Conservation (phyloP, 1,284 basidiomycete genomes). For the Malassezia japonica region DNA sequence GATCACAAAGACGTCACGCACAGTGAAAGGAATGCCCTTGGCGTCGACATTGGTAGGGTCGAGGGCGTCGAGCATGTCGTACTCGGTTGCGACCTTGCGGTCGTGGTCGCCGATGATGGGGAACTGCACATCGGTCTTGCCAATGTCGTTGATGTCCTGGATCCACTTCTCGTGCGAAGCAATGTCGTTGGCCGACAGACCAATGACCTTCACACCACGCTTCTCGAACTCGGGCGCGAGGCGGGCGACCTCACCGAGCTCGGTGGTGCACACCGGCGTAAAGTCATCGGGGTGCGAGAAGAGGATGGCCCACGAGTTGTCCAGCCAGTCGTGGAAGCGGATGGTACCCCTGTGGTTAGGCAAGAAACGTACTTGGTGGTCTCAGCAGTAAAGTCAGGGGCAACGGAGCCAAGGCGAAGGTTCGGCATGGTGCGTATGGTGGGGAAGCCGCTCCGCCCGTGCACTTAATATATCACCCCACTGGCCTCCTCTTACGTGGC, state of each 20-base stretch:
- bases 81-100: conserved; percentile 56
- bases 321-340: conserved; percentile 82
- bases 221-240: conserved; percentile 72
- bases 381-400: conserved; percentile 45
- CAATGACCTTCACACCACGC: conserved; percentile 68
- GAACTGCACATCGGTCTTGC: conserved; percentile 69
- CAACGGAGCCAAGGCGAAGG: conserved; percentile 43
- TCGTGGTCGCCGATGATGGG: conserved; percentile 92
- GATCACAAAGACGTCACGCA: conserved; percentile 45
- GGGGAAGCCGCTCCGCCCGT: too few relatives aligned
- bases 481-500: background rate
- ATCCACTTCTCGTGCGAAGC: conserved; percentile 75
- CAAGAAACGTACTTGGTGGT: conserved; percentile 35
- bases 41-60: conserved; percentile 87
- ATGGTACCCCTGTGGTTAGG: conserved; percentile 26
- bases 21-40: conserved; percentile 67
- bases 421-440: conserved; percentile 22
- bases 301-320: conserved; percentile 66
- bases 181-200: conserved; percentile 80
- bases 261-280: conserved; percentile 60
- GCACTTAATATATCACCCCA: too few relatives aligned
- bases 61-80: conserved; percentile 92
- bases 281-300: conserved; percentile 64
- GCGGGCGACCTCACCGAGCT: conserved; percentile 87
- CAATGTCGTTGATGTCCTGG: conserved; percentile 67